A percentile compares a stretch with the other conserved stretches of the same genome.
These are phyloP conservation scores for Mallotus repandus DNA, from an alignment of 441 rosid genomes.

Conservation along the genomic window DNA sequence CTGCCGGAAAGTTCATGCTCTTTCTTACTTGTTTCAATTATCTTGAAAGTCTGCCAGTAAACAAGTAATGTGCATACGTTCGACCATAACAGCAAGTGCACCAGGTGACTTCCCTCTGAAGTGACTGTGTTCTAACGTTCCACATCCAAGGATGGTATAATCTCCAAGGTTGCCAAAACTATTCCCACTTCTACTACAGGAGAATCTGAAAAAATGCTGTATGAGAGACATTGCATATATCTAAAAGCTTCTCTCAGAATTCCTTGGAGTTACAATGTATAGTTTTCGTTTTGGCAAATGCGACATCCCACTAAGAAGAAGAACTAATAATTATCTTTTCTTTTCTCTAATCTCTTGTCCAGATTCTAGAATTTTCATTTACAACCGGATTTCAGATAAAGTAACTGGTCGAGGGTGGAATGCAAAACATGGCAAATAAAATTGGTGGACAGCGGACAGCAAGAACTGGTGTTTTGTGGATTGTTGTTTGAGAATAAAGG, in stretches of 20 bases:
- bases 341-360: neutral
- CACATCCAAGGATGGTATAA: neutral
- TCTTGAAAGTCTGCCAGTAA: neutral
- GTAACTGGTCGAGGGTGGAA: neutral
- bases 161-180: neutral
- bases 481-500: neutral
- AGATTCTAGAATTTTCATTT: conserved; percentile 2
- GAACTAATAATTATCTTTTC: neutral
- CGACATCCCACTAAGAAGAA: neutral
- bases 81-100: neutral
- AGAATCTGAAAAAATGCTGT: neutral
- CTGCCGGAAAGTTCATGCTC: neutral
- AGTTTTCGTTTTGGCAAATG: neutral
- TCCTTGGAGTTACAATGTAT: neutral
- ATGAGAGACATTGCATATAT: neutral
- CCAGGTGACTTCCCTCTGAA: neutral
- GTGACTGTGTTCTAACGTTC: neutral
- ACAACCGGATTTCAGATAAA: neutral
- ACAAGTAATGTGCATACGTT: neutral
- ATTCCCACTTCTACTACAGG: neutral
- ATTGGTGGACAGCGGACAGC: neutral
- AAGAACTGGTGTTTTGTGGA: neutral
- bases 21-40: neutral
- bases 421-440: conserved; percentile 2
- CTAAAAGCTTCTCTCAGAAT: neutral